Evolutionary conservation across 1,139 yeast species (phyloP).

Genomic region (Sugiyamaella pinicola): DNA sequence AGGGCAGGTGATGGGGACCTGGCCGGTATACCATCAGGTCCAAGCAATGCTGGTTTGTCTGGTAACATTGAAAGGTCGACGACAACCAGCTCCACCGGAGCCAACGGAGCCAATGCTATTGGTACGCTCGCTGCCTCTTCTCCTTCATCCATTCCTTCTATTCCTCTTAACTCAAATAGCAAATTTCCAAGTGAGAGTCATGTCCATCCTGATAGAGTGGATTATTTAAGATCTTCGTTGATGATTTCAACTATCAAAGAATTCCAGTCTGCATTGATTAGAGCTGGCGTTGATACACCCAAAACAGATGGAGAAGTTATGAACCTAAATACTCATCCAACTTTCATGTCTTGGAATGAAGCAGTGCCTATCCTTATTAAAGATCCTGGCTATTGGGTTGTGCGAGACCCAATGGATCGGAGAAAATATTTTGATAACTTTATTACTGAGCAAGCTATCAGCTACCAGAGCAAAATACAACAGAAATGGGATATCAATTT

Average conservation of each 20-base stretch:
- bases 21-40: conserved; percentile 1
- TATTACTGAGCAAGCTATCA: conserved; percentile 54
- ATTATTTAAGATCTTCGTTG: conserved; percentile 1
- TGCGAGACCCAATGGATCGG: conserved; percentile 62
- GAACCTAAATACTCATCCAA: conserved; percentile 55
- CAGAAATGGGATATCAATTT: conserved; percentile 57
- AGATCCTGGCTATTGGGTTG: conserved; percentile 70
- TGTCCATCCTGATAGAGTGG: conserved; percentile 14
- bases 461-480: conserved; percentile 48
- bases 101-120: too few relatives aligned
- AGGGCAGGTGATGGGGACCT: neutral
- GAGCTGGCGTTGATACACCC: conserved; percentile 14
- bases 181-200: conserved; percentile 11
- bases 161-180: conserved; percentile 3
- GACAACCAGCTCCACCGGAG: neutral
- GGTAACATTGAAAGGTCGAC: neutral
- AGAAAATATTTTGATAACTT: conserved; percentile 67
- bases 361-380: conserved; percentile 62
- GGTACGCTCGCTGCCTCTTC: too few relatives aligned
- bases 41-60: neutral
- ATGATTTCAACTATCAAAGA: conserved; percentile 4
- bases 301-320: conserved; percentile 52
- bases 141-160: too few relatives aligned
- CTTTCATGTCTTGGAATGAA: conserved; percentile 54
- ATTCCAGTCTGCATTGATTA: conserved; percentile 12